Evolutionary conservation across 1,284 basidiomycete genomes (phyloP).

Genomic region (Sphagnurus paluster): DNA sequence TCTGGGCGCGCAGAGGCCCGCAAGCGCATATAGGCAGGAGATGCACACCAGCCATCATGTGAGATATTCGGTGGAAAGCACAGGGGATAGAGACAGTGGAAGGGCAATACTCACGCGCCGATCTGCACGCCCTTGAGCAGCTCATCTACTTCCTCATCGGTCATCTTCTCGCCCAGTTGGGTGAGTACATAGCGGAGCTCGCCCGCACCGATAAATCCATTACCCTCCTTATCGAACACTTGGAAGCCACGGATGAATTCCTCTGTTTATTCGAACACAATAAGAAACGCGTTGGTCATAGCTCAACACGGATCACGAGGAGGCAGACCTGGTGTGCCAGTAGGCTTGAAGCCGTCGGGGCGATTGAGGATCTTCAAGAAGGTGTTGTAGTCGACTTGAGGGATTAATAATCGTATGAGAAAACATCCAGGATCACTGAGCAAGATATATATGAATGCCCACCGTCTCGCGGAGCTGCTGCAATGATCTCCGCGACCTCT

Average conservation of each 20-base stretch:
- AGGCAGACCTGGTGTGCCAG: constrained; percentile 70
- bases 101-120: constrained; percentile 58
- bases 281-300: neutral
- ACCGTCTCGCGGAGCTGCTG: constrained; percentile 77
- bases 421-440: neutral
- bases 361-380: constrained; percentile 93
- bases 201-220: constrained; percentile 94
- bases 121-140: constrained; percentile 93
- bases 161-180: constrained; percentile 96
- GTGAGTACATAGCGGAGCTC: constrained; percentile 94
- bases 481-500: constrained; percentile 86
- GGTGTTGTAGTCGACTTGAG: constrained; percentile 81
- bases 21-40: too few species aligned
- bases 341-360: constrained; percentile 96
- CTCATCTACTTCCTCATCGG: constrained; percentile 97
- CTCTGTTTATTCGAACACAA: constrained; percentile 52
- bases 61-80: neutral
- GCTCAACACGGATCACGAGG: neutral
- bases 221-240: constrained; percentile 98
- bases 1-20: too few species aligned
- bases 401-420: neutral
- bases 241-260: constrained; percentile 99
- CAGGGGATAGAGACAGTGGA: neutral
- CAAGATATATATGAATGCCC: constrained; percentile 26
- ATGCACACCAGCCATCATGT: too few species aligned